Base-by-base conservation (phyloP, 1,139 yeast species). In the Pneumocystis sp. region DNA sequence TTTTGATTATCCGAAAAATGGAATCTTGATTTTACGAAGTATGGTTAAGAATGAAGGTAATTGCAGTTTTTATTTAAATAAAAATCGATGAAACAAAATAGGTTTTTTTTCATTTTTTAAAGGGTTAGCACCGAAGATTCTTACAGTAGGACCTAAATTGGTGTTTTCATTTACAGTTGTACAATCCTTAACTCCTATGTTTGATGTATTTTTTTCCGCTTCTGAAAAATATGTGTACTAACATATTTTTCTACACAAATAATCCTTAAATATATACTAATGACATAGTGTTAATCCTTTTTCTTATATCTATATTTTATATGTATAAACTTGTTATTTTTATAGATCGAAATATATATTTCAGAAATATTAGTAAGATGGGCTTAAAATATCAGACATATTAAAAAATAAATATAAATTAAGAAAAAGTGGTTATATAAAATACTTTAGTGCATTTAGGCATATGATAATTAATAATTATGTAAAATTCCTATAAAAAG, bases 61-160 rank as follows among this genome's bases (percentile, higher is more conserved):
- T 50, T 50, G 21, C 3, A 72, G 31, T 12, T 61, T 44, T 34
- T 19, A 44, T 17, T 0, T 50, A 15, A 34, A 50, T 37, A 40
- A 34, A 62, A 17, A 50, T 40, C 12, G 35, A 29, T 35, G 62
- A 80, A 80, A 10, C 12, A 8, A 50, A 25, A 21, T 50, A 50
- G 57, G 57, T 6, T 67, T 88, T 68, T 73, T 90, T 62, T 83
- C 97, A n/a, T 93, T 93, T 80, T 93, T 93, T 83, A 93, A 93
- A 79, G 98, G 99, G 61, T 83, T 93, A 75, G 87, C 96, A 68
- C 99, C 99, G 68, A 93, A 93, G 78, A 82, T 93, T 74, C 83
- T 93, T 76, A 93, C 98, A 64, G 91, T 98, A 63, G 99, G 98
- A 71, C 99, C 99, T 68, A 93, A 93, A 80, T 83, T 93, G 73